phyloP scores from a whole-genome alignment of 2,329 filamentous ascomycete species.

The Didymella keratinophila region DNA sequence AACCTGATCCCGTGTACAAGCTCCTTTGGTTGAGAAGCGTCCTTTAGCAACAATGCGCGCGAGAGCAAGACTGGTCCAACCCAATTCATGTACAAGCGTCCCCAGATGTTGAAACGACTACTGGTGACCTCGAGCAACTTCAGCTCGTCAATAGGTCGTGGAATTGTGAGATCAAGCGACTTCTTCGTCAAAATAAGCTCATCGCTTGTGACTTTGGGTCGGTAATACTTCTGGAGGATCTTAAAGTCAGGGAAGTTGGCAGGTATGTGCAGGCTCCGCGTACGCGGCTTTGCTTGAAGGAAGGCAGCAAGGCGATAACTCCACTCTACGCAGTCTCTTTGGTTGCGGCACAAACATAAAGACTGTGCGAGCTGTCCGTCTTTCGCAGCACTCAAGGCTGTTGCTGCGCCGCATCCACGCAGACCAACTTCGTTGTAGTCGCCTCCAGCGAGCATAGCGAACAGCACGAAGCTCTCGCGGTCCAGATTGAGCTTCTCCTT shows the following conservation, averaged over 20 bases:
- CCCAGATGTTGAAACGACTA: slow-evolving; percentile 50
- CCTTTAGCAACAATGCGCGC: slow-evolving; percentile 26
- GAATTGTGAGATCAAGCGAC: slow-evolving; percentile 41
- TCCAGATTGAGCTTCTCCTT: slow-evolving; percentile 41
- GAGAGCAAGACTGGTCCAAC: slow-evolving; percentile 50
- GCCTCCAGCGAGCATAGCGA: slow-evolving; percentile 53
- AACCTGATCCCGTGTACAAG: slow-evolving; percentile 42
- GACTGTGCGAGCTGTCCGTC: slow-evolving; percentile 38
- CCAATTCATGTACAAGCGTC: slow-evolving; percentile 50
- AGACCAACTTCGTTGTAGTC: slow-evolving; percentile 53
- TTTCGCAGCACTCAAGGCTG: slow-evolving; percentile 39
- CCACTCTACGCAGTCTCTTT: slow-evolving; percentile 39
- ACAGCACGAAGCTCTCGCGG: slow-evolving; percentile 50
- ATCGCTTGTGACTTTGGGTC: slow-evolving; percentile 46
- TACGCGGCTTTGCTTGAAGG: slow-evolving; percentile 10
- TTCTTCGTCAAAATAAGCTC: slow-evolving; percentile 40
- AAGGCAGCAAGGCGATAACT: slow-evolving; percentile 30
- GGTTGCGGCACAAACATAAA: slow-evolving; percentile 35
- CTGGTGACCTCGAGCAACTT: slow-evolving; percentile 48
- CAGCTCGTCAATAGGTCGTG: slow-evolving; percentile 42
- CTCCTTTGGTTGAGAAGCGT: slow-evolving; percentile 21
- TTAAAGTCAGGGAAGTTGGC: slow-evolving; percentile 32
- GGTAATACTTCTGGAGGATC: slow-evolving; percentile 49
- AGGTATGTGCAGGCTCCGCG: slow-evolving; percentile 23
- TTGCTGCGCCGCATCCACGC: slow-evolving; percentile 45